Evolutionary conservation across 2,329 filamentous ascomycete genomes (phyloP), one percentile per base, ranked within the genome.

Genomic region (Myriangium duriaei): DNA sequence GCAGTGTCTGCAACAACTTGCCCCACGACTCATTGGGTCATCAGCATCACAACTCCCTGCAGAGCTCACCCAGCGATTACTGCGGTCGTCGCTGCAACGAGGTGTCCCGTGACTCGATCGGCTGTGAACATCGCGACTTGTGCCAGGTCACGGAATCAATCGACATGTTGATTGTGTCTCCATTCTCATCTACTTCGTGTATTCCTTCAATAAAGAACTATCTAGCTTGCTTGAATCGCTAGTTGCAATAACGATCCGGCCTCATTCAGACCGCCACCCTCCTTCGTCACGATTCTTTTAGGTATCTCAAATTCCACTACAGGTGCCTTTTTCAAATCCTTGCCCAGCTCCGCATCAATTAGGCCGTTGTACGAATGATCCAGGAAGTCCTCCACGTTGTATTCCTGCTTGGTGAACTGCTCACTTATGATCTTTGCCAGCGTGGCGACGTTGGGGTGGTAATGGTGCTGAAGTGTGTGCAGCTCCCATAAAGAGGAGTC

Each of bases 401-500:
- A 98, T 2, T 80, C 72, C 48, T 86, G 79, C 63, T 98, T 98
- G 2, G 91, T 98, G 58, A 96, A 98, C 57, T 96, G 91, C 61
- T 96, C 86, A 2, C 83, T 83, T 41, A 98, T 76, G 46, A 98
- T 94, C 60, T 86, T 91, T 31, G 86, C 81, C 48, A 98, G 76
- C 2, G 87, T 91, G 1, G 88, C 87, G 15, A 98, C 85, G 50
- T 96, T 98, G 11, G 92, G 91, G 55, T 98, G 91, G 59, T 93
- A 96, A 59, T 98, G 92, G 1, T 77, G 79, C 58, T 92, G 85
- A 41, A 96, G 65, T 42, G 85, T 86, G 43, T 92, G 81, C 37
- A 98, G 71, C 58, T 98, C 91, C 92, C 91, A 98, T 5, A 98
- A 63, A 57, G 81, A 86, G 59, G 85, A 94, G 41, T 96, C 86